Base-by-base conservation (phyloP, 2,329 filamentous ascomycete genomes). In the Verticillium dahliae region DNA sequence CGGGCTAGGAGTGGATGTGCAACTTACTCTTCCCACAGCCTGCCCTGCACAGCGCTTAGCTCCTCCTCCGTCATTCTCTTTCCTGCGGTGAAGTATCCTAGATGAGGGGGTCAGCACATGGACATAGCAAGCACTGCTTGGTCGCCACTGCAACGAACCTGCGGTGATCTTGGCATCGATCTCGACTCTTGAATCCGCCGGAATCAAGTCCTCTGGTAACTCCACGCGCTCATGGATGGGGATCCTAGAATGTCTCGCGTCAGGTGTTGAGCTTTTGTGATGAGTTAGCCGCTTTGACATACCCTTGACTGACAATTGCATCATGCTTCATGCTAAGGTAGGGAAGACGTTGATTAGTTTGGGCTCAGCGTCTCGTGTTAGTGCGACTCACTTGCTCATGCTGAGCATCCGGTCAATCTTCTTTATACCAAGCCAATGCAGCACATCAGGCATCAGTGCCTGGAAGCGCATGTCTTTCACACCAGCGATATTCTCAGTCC, bases 351-450 rank as follows among this genome's bases (percentile, higher is more conserved):
- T 22, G 18, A 22, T 22, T 22, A 22, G 18, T 22, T 22, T 22
- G 18, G 18, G 18, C 18, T 22, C 18, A 22, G 18, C 18, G 18
- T 22, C 18, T 34, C 15, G 35, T 38, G 52, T 31, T 15, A 39
- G 57, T 13, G 14, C 22, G 37, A 80, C 87, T 80, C 72, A 90
- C 88, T 98, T 96, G 77, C 91, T 96, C 95, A 98, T 98, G 79
- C 91, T 96, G 69, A 97, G 80, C 95, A 98, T 99, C 63, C 93
- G 85, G 75, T 99, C 95, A 72, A 99, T 98, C 82, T 98, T 98
- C 73, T 90, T 95, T 72, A 99, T 97, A 65, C 95, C 95, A 35
- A 99, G 85, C 95, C 95, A 98, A 77, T 98, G 95, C 60, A 98
- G 83, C 67, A 98, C 96, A 74, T 97, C 92, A 38, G 95, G 94